Evolutionary conservation across 805 yeast genomes (phyloP), one percentile per base, ranked within the genome.

Genomic region (Naumovozyma castellii): DNA sequence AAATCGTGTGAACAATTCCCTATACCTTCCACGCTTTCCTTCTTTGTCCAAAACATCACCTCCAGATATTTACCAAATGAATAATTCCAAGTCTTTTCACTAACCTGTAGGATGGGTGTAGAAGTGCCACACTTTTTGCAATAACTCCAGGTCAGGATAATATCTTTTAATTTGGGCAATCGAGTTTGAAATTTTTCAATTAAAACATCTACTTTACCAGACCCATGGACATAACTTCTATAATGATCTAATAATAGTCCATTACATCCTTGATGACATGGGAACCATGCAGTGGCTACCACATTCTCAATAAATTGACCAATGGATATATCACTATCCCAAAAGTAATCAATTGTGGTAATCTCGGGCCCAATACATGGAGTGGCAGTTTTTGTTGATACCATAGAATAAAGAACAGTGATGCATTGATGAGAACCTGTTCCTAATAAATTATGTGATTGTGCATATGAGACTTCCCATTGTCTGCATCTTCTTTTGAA

Each of bases 11-110:
- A 61, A 59, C 98, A 92, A 16, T 72, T 68, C 1, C 80, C 82
- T 39, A 72, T 61, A 2, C 78, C 81, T 4, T 77, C 67, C 41
- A 77, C 66, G 12, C 73, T 67, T 30, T 76, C 64, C 15, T 65
- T 67, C 28, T 67, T 61, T 40, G 82, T 75, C 84, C 94, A 86
- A 56, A 88, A 88, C 22, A 82, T 68, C 17, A 88, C 65, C 63
- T 92, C 97, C 18, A 92, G 65, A 56, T 84, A 92, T 55, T 94
- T 94, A 0, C 97, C 98, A 61, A 92, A 80, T 0, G 97, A 90
- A 47, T 79, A 80, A 53, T 80, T 86, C 80, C 94, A 88, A 0
- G 97, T 79, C 31, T 78, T 78, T 36, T 86, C 90, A 50, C 84
- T 82, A 80, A 94, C 76, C 15, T 84, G 84, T 12, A 80, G 64